Base-by-base conservation (phyloP, 2,329 filamentous ascomycete species). In the Bipolaris cookei region DNA sequence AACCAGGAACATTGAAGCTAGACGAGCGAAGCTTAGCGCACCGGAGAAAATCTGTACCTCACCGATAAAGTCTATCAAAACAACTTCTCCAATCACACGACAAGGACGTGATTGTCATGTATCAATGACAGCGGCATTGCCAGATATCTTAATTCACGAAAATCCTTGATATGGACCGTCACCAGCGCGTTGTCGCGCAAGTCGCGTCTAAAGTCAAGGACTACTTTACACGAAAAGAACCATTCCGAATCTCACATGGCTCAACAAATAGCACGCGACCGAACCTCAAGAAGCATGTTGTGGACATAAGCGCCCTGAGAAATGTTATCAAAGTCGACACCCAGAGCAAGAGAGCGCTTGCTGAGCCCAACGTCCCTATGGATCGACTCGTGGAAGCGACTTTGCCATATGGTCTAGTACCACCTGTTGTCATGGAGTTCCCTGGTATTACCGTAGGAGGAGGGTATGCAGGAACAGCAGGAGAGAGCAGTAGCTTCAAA, bases 241-340 rank as follows among this genome's bases (percentile, higher is more conserved):
- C 88, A 2, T 92, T 90, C 75, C 83, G 89, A n/a, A 88, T 92
- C 70, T 90, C 87, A 66, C 90, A 92, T 76, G 90, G 90, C 59
- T 87, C 88, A 0, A 92, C 90, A 23, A 92, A 91, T 77, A 90
- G 86, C 75, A 92, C 90, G 35, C 86, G 90, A 6, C 82, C 83
- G 32, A 73, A 74, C 7, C 64, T 73, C 6, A 73, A 76, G 47
- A 71, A 72, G 34, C 70, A 58, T 41, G 80, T 86, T 8, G 80
- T 93, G 53, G 88, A 91, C 72, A 91, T 88, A 35, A 88, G 86
- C 74, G 69, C 72, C 3, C 82, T 93, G 8, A 82, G 80, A 62
- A 82, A 84, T 72, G 84, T 93, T 14, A 78, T 93, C 8, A 75
- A 79, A 7, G 78, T 93, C 44, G 83, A 91, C 68, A 72, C 65